Percentiles rank a stretch among this genome's conserved stretches.
phyloP scores from a whole-genome alignment of 139 green algal genomes.

The Edaphochlamys debaryana region DNA sequence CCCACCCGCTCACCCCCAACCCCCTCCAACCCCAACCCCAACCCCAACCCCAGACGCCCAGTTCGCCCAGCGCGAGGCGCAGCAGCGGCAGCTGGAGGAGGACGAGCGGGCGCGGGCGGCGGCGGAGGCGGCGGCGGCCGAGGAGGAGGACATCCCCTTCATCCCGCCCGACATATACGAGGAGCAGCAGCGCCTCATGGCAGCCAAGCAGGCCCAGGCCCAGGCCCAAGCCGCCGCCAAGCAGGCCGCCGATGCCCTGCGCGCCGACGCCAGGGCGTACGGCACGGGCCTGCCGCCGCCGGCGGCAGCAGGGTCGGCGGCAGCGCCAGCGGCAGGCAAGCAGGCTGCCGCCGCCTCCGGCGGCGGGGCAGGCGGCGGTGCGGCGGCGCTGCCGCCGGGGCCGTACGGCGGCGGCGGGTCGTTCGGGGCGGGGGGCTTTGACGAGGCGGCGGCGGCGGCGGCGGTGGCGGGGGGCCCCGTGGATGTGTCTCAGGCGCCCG shows the following conservation, averaged over 20 bases:
- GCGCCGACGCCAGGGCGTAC: not conserved
- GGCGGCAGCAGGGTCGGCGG: no score
- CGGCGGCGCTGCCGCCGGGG: no score
- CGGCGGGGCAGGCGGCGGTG: no score
- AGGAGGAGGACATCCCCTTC: constrained; percentile 26
- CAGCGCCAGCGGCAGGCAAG: not conserved
- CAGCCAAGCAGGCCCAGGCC: not conserved
- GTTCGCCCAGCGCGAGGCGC: constrained; percentile 34
- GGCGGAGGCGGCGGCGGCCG: not conserved
- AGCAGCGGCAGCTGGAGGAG: not conserved
- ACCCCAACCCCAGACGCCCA: no score
- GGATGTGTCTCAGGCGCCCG: not conserved
- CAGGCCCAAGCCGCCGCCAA: no score
- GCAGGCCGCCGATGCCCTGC: not conserved
- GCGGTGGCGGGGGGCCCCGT: not conserved
- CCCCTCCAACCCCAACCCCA: no score
- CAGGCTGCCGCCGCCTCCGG: no score
- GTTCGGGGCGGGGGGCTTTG: not conserved
- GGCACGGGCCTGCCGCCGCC: no score
- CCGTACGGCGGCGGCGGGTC: not conserved
- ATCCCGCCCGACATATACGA: constrained; percentile 35
- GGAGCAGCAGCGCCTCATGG: constrained; percentile 9
- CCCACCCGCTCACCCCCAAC: no score
- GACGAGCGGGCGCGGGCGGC: constrained; percentile 17
- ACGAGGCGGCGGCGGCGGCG: not conserved